phyloP scores from a whole-genome alignment of 2,329 filamentous ascomycete genomes.

The Celoporthe dispersa region DNA sequence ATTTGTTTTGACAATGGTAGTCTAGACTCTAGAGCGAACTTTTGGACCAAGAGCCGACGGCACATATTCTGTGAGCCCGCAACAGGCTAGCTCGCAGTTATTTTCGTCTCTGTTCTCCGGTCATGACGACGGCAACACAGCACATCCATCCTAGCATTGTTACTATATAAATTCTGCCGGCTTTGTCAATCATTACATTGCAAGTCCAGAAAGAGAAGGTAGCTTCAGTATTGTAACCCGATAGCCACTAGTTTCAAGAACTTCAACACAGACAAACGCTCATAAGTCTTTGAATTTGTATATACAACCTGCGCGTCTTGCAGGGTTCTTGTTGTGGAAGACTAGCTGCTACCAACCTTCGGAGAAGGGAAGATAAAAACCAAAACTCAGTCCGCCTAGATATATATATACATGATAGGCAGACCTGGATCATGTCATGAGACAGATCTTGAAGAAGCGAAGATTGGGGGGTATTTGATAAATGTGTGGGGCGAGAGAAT shows the following conservation, averaged over 20 bases:
- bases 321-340: not conserved
- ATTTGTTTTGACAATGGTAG: not conserved
- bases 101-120: not conserved
- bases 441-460: slow-evolving; percentile 1
- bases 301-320: not conserved
- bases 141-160: no score
- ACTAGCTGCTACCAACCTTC: not conserved
- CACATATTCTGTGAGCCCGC: not conserved
- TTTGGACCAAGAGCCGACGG: not conserved
- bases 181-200: no score
- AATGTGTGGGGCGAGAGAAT: not conserved
- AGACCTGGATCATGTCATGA: not conserved
- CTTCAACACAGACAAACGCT: not conserved
- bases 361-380: not conserved
- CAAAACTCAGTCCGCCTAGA: not conserved
- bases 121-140: not conserved
- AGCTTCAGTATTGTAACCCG: not conserved
- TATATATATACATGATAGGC: not conserved
- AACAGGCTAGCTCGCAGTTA: not conserved
- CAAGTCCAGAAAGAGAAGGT: no score
- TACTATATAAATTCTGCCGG: no score
- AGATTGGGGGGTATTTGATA: slow-evolving; percentile 9
- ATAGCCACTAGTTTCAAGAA: not conserved
- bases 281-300: not conserved
- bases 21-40: not conserved